phyloP scores from a whole-genome alignment of 2,329 filamentous ascomycete species.

The Cytospora leucostoma region DNA sequence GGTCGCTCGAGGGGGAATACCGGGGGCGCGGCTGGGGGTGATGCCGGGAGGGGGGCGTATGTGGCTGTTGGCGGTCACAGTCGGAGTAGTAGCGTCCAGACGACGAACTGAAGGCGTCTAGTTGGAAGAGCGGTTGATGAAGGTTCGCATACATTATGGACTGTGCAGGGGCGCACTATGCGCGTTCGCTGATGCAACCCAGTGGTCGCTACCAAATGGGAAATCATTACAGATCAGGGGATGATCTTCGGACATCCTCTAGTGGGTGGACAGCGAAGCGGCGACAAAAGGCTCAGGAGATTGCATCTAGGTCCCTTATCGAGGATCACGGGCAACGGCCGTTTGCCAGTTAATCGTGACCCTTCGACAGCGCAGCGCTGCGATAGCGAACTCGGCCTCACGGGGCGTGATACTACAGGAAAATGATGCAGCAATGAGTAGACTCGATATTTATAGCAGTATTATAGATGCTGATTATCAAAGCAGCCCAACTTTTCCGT shows the following conservation, averaged over 20 bases:
- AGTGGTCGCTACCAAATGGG: background rate
- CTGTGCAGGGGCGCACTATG: background rate
- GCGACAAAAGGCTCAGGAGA: background rate
- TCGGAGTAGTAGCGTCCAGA: conserved; percentile 22
- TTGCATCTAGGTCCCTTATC: background rate
- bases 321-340: background rate
- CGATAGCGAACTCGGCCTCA: background rate
- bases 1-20: conserved; percentile 11
- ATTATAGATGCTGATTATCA: conserved; percentile 4
- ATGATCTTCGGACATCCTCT: background rate
- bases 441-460: background rate
- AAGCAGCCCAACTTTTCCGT: conserved; percentile 10
- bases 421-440: background rate
- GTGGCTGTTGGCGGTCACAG: conserved; percentile 31
- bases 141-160: background rate
- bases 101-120: background rate
- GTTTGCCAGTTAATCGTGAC: background rate
- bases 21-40: conserved; percentile 12
- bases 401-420: background rate
- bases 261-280: background rate
- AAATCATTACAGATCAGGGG: too few species aligned
- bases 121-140: background rate
- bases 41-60: conserved; percentile 34
- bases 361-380: background rate
- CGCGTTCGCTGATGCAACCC: background rate